Conservation (phyloP, 2,329 filamentous ascomycete species). For the Diaporthe sp. region DNA sequence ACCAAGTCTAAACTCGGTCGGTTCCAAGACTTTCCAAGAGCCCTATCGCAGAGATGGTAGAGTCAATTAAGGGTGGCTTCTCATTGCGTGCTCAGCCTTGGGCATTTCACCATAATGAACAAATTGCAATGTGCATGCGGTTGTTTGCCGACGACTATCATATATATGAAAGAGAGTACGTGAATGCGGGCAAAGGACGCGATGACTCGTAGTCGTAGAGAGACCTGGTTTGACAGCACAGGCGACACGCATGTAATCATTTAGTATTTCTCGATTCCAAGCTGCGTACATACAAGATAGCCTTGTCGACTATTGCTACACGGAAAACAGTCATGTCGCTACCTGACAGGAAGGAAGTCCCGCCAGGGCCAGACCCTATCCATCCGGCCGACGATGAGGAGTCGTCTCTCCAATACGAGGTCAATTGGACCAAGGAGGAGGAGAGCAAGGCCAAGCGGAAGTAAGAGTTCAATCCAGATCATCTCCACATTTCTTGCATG, state of each 20-base stretch:
- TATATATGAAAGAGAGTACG: slow-evolving; percentile 7
- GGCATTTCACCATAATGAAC: slow-evolving; percentile 24
- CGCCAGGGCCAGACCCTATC: background rate
- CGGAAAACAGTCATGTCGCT: slow-evolving; percentile 1
- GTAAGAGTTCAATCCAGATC: slow-evolving; percentile 17
- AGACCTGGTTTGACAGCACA: background rate
- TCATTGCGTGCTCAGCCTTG: slow-evolving; percentile 27
- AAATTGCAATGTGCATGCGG: slow-evolving; percentile 7
- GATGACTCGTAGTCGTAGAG: slow-evolving; percentile 10
- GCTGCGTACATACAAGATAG: background rate
- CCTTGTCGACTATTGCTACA: background rate
- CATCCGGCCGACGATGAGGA: slow-evolving; percentile 18
- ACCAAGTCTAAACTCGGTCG: slow-evolving; percentile 14
- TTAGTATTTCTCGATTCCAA: background rate
- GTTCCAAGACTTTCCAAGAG: slow-evolving; percentile 26
- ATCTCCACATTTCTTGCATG: background rate
- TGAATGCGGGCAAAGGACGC: background rate
- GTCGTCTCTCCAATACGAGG: slow-evolving; percentile 6
- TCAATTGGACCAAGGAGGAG: slow-evolving; percentile 32
- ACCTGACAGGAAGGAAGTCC: slow-evolving; percentile 16
- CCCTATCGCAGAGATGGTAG: slow-evolving; percentile 12
- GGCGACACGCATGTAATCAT: background rate
- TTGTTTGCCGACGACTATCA: background rate
- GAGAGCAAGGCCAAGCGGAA: slow-evolving; percentile 28
- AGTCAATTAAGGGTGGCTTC: slow-evolving; percentile 16